These are phyloP conservation scores for Sordariomycetes sp. DNA, from an alignment of 2,329 filamentous ascomycete species.

Conservation along the genomic window DNA sequence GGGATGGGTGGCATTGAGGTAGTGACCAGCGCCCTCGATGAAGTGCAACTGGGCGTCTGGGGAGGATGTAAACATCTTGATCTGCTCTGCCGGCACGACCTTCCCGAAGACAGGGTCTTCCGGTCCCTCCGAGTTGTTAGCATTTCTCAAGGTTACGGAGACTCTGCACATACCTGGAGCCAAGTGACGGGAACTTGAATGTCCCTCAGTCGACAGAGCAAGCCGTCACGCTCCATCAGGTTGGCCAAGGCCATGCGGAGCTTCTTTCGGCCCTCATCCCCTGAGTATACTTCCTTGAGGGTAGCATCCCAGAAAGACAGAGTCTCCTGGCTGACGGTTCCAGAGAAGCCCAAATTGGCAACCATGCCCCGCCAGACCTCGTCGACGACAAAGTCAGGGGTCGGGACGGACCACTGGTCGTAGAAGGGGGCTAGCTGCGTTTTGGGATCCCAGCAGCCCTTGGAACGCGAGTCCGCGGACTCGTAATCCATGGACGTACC, in stretches of 20 bases:
- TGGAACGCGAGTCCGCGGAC: conserved; percentile 31
- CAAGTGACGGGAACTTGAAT: conserved; percentile 42
- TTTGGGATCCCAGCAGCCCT: conserved; percentile 40
- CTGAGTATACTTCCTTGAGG: conserved; percentile 34
- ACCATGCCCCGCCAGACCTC: conserved; percentile 36
- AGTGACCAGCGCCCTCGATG: conserved; percentile 36
- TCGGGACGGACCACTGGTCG: conserved; percentile 27
- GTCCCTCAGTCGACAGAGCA: conserved; percentile 33
- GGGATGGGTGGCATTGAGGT: conserved; percentile 38
- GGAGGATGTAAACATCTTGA: conserved; percentile 38
- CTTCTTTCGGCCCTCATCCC: conserved; percentile 40
- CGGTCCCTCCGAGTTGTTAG: conserved; percentile 55
- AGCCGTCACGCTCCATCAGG: conserved; percentile 36
- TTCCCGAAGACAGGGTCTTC: conserved; percentile 67
- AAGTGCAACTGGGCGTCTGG: conserved; percentile 31
- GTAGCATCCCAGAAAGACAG: conserved; percentile 35
- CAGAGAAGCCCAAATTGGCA: conserved; percentile 33
- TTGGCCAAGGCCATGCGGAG: conserved; percentile 33
- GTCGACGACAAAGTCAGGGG: conserved; percentile 35
- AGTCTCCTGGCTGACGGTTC: conserved; percentile 23
- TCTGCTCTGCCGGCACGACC: conserved; percentile 33
- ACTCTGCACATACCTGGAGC: conserved; percentile 30
- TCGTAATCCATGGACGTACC: conserved; percentile 46
- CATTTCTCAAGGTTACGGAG: neutral
- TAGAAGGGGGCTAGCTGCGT: conserved; percentile 30